Evolutionary conservation across 208 protist genomes (phyloP), one percentile per base, ranked within the genome.

Genomic region (Crithidia expoeki): DNA sequence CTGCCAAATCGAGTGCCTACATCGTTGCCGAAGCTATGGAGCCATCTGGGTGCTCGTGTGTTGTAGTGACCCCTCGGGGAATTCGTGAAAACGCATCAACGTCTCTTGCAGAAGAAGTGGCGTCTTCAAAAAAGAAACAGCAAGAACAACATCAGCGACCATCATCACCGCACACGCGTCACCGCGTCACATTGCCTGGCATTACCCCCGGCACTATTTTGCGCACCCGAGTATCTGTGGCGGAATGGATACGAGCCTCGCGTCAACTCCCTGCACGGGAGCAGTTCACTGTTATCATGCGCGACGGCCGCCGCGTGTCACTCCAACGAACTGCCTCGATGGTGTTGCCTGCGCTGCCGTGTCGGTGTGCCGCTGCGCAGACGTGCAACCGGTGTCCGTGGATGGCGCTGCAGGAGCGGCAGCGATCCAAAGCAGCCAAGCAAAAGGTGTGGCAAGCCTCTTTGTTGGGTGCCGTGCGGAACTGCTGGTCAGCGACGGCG

Each of bases 341-440:
- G 61, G 21, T 50, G 40, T 63, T 76, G 25, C 70, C 61, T 4
- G 27, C 68, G 6, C 40, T 85, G 17, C 68, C 83, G 12, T 92
- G 86, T 30, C 47, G 55, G 1, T 68, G 75, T 23, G 80, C 81
- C 6, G 71, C 63, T 12, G 33, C 32, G 1, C 62, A 47, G 28
- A 71, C 42, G 7, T 95, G 90, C 52, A 14, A n/a, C 30, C 77
- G 79, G 5, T 94, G 88, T 66, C 90, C 88, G 28, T 95, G 90
- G 90, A 92, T 94, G 84, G 76, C 77, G 46, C 60, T 76, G 11
- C 64, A 65, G 38, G 34, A 6, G 23, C 36, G 50, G 4, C 63
- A 63, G 32, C 38, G 25, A 14, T 49, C 53, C 6, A 58, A 69
- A 6, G 33, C 38, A 4, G 33, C 63, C 11, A 72, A 80, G n/a